These are phyloP conservation scores for Eragrostis tef DNA, from an alignment of 202 grass and related monocot species.

Conservation along the genomic window DNA sequence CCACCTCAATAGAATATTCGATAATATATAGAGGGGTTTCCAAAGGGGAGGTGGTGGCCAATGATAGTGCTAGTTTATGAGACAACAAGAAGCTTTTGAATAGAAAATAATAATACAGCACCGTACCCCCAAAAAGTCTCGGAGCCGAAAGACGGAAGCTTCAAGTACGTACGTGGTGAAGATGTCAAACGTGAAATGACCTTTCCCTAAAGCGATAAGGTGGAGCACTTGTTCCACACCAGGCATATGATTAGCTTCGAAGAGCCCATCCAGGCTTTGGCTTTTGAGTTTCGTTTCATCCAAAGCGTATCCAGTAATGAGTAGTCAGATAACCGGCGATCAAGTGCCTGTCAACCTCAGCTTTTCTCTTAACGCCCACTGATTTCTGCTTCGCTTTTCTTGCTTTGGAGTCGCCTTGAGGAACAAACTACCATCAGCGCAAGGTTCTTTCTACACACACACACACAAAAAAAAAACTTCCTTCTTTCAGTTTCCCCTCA, in stretches of 20 bases:
- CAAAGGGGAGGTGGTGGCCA: not conserved
- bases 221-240: not conserved
- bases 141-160: not conserved
- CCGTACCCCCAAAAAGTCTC: constrained; percentile 12
- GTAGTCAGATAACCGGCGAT: not conserved
- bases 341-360: constrained; percentile 5
- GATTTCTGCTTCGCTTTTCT: not conserved
- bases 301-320: not conserved
- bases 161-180: not conserved
- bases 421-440: too few species aligned
- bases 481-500: too few species aligned
- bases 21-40: not conserved
- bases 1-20: constrained; percentile 27
- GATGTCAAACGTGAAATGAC: not conserved
- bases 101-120: constrained; percentile 21
- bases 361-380: not conserved
- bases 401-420: not conserved
- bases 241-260: not conserved
- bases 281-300: constrained; percentile 33
- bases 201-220: constrained; percentile 46
- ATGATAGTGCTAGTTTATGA: constrained; percentile 34
- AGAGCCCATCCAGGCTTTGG: not conserved
- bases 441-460: too few species aligned
- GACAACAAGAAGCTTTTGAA: not conserved
- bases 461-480: too few species aligned